These are phyloP conservation scores for Calonectria naviculata DNA, from an alignment of 2,329 filamentous ascomycete species.

Conservation along the genomic window DNA sequence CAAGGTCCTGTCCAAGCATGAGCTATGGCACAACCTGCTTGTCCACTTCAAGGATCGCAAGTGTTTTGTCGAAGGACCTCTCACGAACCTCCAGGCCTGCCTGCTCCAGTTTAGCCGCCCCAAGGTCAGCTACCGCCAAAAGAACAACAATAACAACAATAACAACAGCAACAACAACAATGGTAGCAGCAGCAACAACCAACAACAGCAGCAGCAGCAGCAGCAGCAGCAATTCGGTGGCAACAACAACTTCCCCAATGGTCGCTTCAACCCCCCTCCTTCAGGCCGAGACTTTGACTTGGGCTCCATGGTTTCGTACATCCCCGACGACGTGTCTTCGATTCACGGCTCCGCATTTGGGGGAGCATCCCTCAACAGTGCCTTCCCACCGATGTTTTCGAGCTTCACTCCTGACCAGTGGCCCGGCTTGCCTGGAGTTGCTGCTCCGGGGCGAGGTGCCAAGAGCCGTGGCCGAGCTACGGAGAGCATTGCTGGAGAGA, in stretches of 20 bases:
- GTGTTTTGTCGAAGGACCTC: slow-evolving; percentile 93
- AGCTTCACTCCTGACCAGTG: slow-evolving; percentile 89
- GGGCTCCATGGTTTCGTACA: slow-evolving; percentile 92
- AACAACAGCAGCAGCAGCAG: slow-evolving; percentile 69
- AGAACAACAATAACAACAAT: slow-evolving; percentile 78
- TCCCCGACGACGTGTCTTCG: slow-evolving; percentile 96
- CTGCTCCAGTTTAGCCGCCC: slow-evolving; percentile 95
- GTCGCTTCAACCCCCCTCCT: slow-evolving; percentile 54
- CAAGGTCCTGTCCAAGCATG: slow-evolving; percentile 97
- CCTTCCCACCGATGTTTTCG: slow-evolving; percentile 95
- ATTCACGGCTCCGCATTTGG: slow-evolving; percentile 93
- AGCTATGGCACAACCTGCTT: slow-evolving; percentile 95
- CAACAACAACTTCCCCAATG: slow-evolving; percentile 48
- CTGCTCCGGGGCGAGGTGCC: slow-evolving; percentile 69
- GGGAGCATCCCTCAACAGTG: slow-evolving; percentile 77
- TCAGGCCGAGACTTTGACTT: slow-evolving; percentile 73
- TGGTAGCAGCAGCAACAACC: slow-evolving; percentile 28
- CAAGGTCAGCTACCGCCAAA: slow-evolving; percentile 92
- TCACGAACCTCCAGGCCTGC: slow-evolving; percentile 96
- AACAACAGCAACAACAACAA: slow-evolving; percentile 64
- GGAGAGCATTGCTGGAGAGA: slow-evolving; percentile 90
- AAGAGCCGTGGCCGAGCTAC: slow-evolving; percentile 75
- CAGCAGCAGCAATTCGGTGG: slow-evolving; percentile 56
- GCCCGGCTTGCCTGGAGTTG: slow-evolving; percentile 81
- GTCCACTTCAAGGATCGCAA: slow-evolving; percentile 97